A percentile compares a stretch with the other conserved stretches of the same genome.
phyloP scores from a whole-genome alignment of 345 rosid species.

The Aquilaria malaccensis region DNA sequence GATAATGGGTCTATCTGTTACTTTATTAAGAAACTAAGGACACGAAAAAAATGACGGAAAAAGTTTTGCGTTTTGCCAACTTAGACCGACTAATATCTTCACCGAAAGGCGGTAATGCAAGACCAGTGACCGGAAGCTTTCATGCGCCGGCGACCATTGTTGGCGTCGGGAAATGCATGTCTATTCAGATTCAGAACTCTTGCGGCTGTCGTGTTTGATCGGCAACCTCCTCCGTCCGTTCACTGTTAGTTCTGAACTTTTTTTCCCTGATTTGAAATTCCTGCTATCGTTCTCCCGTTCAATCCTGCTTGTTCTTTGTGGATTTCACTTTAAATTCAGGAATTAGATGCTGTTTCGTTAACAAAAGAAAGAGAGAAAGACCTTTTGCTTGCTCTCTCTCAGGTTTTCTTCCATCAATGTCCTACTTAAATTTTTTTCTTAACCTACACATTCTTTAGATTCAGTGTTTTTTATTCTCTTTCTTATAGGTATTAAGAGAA shows the following conservation, averaged over 20 bases:
- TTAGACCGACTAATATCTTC: background rate
- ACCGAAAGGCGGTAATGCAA: too few relatives aligned
- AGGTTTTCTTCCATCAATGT: slow-evolving; percentile 23
- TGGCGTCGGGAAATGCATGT: slow-evolving; percentile 24
- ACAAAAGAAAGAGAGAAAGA: slow-evolving; percentile 30
- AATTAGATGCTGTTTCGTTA: background rate
- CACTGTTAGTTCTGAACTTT: slow-evolving; percentile 22
- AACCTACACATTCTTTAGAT: background rate
- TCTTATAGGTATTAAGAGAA: slow-evolving; percentile 35
- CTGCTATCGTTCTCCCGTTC: background rate
- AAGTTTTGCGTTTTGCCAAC: background rate
- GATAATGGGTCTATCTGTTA: too few relatives aligned
- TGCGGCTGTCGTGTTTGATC: slow-evolving; percentile 39
- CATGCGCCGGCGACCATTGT: too few relatives aligned
- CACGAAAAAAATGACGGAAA: background rate
- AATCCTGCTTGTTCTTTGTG: background rate
- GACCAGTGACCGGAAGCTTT: too few relatives aligned
- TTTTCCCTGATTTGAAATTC: background rate
- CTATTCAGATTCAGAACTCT: slow-evolving; percentile 18
- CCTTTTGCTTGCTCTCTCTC: slow-evolving; percentile 48
- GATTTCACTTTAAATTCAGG: background rate
- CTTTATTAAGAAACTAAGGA: too few relatives aligned
- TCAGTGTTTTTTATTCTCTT: background rate
- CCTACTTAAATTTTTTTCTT: background rate
- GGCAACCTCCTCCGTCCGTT: slow-evolving; percentile 26